Percentiles rank a stretch among this genome's conserved stretches.
Conservation (phyloP, 2,329 filamentous ascomycete genomes). For the Orbilia brochopaga region DNA sequence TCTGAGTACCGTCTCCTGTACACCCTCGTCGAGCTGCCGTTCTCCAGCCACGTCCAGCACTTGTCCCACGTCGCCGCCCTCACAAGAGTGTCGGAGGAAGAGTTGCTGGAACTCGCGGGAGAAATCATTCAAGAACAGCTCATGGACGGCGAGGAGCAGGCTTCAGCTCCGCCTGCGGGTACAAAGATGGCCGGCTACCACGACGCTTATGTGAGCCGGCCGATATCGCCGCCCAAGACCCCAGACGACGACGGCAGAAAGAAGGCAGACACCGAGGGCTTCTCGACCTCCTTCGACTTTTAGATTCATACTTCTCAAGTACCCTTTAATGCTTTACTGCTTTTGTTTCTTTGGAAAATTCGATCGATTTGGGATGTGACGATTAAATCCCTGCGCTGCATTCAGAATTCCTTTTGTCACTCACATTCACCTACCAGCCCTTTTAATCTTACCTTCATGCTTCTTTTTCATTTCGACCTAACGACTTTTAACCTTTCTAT, state of each 20-base stretch:
- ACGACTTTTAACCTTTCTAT: neutral
- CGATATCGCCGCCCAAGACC: slow-evolving; percentile 42
- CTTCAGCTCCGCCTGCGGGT: slow-evolving; percentile 6
- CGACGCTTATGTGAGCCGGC: slow-evolving; percentile 28
- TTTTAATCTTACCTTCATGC: neutral
- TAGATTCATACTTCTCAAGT: neutral
- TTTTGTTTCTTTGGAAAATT: neutral
- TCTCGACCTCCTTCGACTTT: slow-evolving; percentile 30
- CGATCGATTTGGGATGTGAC: neutral
- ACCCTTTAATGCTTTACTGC: neutral
- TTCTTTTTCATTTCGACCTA: neutral
- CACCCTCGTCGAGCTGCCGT: slow-evolving; percentile 33
- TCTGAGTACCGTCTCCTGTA: slow-evolving; percentile 31
- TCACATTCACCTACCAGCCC: neutral
- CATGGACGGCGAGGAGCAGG: slow-evolving; percentile 28
- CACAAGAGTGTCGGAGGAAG: slow-evolving; percentile 27
- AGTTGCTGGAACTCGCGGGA: slow-evolving; percentile 30
- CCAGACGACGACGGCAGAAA: slow-evolving; percentile 37
- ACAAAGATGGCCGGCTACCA: slow-evolving; percentile 8
- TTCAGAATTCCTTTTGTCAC: neutral
- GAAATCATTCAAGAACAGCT: slow-evolving; percentile 43
- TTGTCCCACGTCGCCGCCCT: slow-evolving; percentile 19
- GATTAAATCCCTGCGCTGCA: neutral
- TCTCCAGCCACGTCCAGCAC: slow-evolving; percentile 42
- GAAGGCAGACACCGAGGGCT: slow-evolving; percentile 19